Evolutionary conservation across 2,329 filamentous ascomycete genomes (phyloP).

Genomic region (Nigrograna mackinnonii): DNA sequence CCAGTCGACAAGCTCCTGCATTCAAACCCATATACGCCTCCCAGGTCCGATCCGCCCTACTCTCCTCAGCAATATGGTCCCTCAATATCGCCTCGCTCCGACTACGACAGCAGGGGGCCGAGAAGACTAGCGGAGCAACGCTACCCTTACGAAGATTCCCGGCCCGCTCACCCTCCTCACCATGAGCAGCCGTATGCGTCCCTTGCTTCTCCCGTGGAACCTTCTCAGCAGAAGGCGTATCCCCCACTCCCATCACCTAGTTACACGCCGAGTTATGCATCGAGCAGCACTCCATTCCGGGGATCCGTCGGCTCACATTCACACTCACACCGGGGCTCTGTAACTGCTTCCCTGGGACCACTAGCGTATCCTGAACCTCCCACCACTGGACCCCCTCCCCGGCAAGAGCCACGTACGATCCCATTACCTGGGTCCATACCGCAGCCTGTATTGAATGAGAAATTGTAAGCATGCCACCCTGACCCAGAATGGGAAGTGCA

Average conservation of each 20-base stretch:
- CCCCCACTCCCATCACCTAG: constrained; percentile 41
- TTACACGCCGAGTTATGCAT: constrained; percentile 44
- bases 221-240: constrained; percentile 34
- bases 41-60: constrained; percentile 43
- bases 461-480: constrained; percentile 36
- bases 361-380: constrained; percentile 36
- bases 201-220: constrained; percentile 41
- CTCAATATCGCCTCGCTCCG: constrained; percentile 39
- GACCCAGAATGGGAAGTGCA: constrained; percentile 13
- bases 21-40: constrained; percentile 42
- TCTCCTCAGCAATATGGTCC: constrained; percentile 44
- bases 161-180: constrained; percentile 28
- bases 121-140: constrained; percentile 33
- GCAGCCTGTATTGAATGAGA: constrained; percentile 42
- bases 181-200: constrained; percentile 37
- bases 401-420: constrained; percentile 30
- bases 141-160: constrained; percentile 36
- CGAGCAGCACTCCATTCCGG: constrained; percentile 41
- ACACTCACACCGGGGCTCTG: constrained; percentile 39
- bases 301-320: constrained; percentile 41
- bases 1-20: constrained; percentile 41
- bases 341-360: constrained; percentile 32
- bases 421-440: constrained; percentile 41
- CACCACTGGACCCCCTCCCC: constrained; percentile 28
- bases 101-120: constrained; percentile 32